Conservation (phyloP, 192 early-diverging fungal species). For the Dimargaris cristalligena region DNA sequence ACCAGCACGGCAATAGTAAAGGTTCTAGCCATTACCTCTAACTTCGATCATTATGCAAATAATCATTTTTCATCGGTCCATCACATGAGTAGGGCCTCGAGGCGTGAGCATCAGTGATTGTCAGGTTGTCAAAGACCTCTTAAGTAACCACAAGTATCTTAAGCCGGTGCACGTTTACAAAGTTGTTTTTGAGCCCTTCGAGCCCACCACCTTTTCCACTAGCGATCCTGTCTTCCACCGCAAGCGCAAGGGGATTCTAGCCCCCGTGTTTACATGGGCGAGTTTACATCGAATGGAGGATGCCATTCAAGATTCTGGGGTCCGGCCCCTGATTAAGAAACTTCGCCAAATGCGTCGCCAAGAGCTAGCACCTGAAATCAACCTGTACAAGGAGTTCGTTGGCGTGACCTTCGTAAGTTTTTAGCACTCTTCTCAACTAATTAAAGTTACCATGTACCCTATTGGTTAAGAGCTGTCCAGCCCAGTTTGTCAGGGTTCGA, state of each 20-base stretch:
- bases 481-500: no score
- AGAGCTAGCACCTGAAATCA: not conserved
- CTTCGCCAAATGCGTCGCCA: not conserved
- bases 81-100: slow-evolving; percentile 17
- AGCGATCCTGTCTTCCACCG: slow-evolving; percentile 20
- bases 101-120: slow-evolving; percentile 17
- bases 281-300: slow-evolving; percentile 20
- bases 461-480: no score
- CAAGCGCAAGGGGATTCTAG: slow-evolving; percentile 18
- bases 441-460: no score
- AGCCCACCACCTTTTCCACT: slow-evolving; percentile 18
- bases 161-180: slow-evolving; percentile 18
- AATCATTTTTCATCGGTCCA: no score
- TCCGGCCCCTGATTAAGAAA: not conserved
- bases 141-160: slow-evolving; percentile 15
- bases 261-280: slow-evolving; percentile 16
- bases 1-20: no score
- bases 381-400: not conserved
- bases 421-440: no score
- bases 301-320: slow-evolving; percentile 14
- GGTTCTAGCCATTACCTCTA: no score
- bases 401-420: not conserved
- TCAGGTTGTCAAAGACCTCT: slow-evolving; percentile 13
- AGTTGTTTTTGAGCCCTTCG: slow-evolving; percentile 11
- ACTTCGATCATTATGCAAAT: no score